Base-by-base conservation (phyloP, 352 stramenopile species). In the Pythium brachiatum region DNA sequence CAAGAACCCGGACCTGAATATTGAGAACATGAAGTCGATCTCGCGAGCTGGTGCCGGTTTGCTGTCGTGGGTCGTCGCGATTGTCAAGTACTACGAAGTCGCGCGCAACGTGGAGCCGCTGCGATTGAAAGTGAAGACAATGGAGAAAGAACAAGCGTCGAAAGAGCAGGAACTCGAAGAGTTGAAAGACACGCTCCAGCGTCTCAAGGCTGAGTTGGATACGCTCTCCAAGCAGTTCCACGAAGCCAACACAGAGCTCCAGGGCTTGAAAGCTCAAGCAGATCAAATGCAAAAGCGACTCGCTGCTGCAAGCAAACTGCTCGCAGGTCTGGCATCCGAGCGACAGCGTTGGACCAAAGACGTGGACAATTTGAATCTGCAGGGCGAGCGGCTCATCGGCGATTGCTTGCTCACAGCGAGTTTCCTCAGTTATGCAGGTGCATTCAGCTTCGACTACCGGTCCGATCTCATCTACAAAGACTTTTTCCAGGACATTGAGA, bases 11-110 rank as follows among this genome's bases (percentile, higher is more conserved):
- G 89, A 97, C 53, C 62, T 98, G 57, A 98, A 96, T 55, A 78
- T 98, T 25, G 94, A 98, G 18, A 97, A 88, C 64, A 98, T 98
- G 93, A 91, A 96, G 36, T 97, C 80, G n/a, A 95, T 97, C 57
- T 97, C 87, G 0, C 94, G 88, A 50, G 94, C 95, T 8, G 94
- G 92, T 0, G 71, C 90, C 2, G 95, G 94, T 0, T 57, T 98
- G 25, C 78, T 98, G 5, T 88, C 93, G 31, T 98, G 95, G 95
- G 92, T 98, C 13, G 79, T 95, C 13, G 95, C 95, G 20, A 97
- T 98, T 58, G 84, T 96, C 46, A 98, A 98, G 61, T 98, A 98
- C 71, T 94, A 98, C 60, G 92, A 98, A 32, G 90, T 98, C 11
- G 94, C 95, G 9, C 93, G 93, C 52, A 98, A 98, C 53, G 95